Conservation (phyloP, 2,329 filamentous ascomycete genomes). For the Xylariales sp. region DNA sequence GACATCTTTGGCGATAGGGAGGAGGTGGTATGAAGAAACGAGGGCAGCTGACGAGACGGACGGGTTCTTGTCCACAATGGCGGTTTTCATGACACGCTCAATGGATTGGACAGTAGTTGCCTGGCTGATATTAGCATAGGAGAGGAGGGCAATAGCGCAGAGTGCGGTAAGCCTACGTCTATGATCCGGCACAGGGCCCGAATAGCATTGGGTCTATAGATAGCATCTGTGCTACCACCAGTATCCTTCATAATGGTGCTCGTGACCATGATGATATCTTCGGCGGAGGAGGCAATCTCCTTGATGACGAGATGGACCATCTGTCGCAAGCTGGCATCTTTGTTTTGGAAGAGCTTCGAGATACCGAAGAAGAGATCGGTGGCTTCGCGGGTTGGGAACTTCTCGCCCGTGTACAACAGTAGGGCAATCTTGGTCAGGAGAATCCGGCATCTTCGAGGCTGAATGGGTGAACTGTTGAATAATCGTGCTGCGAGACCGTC, state of each 20-base stretch:
- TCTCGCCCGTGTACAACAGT: slow-evolving; percentile 93
- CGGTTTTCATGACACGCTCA: slow-evolving; percentile 97
- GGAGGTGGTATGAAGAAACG: slow-evolving; percentile 94
- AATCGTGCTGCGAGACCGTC: slow-evolving; percentile 64
- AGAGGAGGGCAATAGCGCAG: neutral
- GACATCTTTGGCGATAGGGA: slow-evolving; percentile 92
- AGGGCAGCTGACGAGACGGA: slow-evolving; percentile 94
- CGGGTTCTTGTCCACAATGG: slow-evolving; percentile 97
- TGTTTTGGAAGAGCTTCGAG: slow-evolving; percentile 99
- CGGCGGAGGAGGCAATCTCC: slow-evolving; percentile 89
- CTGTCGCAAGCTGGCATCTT: slow-evolving; percentile 94
- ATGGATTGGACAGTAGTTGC: slow-evolving; percentile 95
- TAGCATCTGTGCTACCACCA: slow-evolving; percentile 85
- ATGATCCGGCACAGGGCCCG: slow-evolving; percentile 94
- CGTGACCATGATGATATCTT: slow-evolving; percentile 99
- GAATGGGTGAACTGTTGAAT: slow-evolving; percentile 96
- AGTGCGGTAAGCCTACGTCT: slow-evolving; percentile 58
- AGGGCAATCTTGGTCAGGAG: slow-evolving; percentile 96
- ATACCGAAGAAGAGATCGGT: slow-evolving; percentile 98
- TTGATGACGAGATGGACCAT: slow-evolving; percentile 99
- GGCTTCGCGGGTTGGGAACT: slow-evolving; percentile 94
- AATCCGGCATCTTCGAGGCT: slow-evolving; percentile 94
- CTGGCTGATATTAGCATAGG: slow-evolving; percentile 36
- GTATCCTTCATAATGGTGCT: slow-evolving; percentile 99
- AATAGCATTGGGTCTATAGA: slow-evolving; percentile 94